Evolutionary conservation across 2,329 filamentous ascomycete species (phyloP).

Genomic region (Emydomyces testavorans): DNA sequence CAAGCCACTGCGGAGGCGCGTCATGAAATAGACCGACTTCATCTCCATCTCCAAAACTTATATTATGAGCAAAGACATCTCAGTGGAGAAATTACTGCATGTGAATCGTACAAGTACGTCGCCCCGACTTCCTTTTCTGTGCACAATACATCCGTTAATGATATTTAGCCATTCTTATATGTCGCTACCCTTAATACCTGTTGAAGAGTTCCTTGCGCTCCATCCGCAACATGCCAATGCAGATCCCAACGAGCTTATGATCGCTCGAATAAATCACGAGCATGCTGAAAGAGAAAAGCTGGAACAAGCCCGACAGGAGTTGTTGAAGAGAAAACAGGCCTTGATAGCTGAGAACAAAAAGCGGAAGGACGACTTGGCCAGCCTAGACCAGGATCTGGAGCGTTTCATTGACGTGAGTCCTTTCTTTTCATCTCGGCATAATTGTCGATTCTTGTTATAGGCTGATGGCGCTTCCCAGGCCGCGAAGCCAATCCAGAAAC

Average conservation of each 20-base stretch:
- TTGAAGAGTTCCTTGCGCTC: conserved; percentile 65
- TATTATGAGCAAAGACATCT: conserved; percentile 93
- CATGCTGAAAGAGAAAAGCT: conserved; percentile 69
- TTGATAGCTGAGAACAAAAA: conserved; percentile 73
- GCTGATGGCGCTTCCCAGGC: conserved; percentile 43
- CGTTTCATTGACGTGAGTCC: conserved; percentile 74
- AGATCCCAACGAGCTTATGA: conserved; percentile 72
- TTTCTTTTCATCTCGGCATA: neutral
- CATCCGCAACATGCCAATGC: conserved; percentile 63
- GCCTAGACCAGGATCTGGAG: conserved; percentile 81
- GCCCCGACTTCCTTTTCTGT: neutral
- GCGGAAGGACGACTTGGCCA: conserved; percentile 83
- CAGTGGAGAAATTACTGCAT: conserved; percentile 77
- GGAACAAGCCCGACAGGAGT: conserved; percentile 69
- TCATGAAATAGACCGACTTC: conserved; percentile 80
- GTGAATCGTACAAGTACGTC: conserved; percentile 79
- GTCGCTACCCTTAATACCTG: conserved; percentile 70
- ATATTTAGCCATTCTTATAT: conserved; percentile 60
- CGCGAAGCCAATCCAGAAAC: conserved; percentile 75
- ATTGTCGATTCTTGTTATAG: conserved; percentile 13
- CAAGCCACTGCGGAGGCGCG: conserved; percentile 72
- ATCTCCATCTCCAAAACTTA: conserved; percentile 86
- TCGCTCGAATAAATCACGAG: conserved; percentile 84
- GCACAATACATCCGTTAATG: neutral
- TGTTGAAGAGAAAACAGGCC: conserved; percentile 60